Conservation (phyloP, 2,329 filamentous ascomycete genomes). For the Sporothrix brunneoviolacea region DNA sequence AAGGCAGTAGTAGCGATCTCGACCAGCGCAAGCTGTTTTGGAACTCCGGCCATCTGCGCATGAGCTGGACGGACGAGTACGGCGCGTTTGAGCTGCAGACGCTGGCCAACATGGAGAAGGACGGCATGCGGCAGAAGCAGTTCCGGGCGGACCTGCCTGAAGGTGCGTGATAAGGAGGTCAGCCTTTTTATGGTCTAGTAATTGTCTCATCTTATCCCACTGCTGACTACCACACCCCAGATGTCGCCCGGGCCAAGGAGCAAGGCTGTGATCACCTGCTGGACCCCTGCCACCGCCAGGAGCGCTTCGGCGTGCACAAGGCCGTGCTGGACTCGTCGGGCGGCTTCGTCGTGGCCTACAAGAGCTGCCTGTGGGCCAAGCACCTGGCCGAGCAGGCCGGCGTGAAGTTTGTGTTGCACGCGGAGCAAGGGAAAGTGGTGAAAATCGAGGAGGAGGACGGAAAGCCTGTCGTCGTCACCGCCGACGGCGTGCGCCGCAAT, state of each 20-base stretch:
- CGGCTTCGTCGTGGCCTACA: slow-evolving; percentile 39
- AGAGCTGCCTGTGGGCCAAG: slow-evolving; percentile 38
- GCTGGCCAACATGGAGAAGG: too few relatives aligned
- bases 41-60: too few relatives aligned
- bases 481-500: slow-evolving; percentile 34
- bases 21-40: slow-evolving; percentile 26
- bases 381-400: slow-evolving; percentile 35
- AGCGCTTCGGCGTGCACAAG: too few relatives aligned
- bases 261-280: too few relatives aligned
- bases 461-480: slow-evolving; percentile 20
- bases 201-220: too few relatives aligned
- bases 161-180: too few relatives aligned
- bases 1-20: slow-evolving; percentile 32
- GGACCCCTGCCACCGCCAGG: too few relatives aligned
- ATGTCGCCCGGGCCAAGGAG: too few relatives aligned
- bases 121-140: slow-evolving; percentile 17
- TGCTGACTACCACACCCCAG: too few relatives aligned
- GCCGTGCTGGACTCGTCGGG: slow-evolving; percentile 41
- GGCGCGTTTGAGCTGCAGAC: too few relatives aligned
- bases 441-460: slow-evolving; percentile 20
- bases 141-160: too few relatives aligned
- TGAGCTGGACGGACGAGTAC: slow-evolving; percentile 21
- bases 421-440: slow-evolving; percentile 25
- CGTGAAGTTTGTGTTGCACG: slow-evolving; percentile 35
- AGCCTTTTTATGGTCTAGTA: too few relatives aligned